Base-by-base conservation (phyloP, 2,329 filamentous ascomycete species). In the Pseudomassariella vexata region DNA sequence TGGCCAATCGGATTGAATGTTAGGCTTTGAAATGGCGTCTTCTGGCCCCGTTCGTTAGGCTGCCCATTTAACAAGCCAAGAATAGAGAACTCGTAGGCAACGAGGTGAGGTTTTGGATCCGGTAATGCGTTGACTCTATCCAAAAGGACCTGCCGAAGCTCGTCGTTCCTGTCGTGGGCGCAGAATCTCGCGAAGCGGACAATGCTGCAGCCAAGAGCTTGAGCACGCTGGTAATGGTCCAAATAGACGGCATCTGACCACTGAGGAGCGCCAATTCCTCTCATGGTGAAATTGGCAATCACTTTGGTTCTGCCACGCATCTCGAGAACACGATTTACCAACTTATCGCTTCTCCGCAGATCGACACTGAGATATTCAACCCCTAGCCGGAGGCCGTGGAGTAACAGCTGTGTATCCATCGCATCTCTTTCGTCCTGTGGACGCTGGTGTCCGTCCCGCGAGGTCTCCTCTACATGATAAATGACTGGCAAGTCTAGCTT, bases 341-440 rank as follows among this genome's bases (percentile, higher is more conserved):
- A 46, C 1, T 57, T 54, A 28, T 73, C 63, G 23, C 63, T 68
- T 21, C 76, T 65, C 20, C 73, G 69, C 11, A 85, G 55, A 48
- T 85, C 78, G 5, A 85, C 57, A 20, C 73, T 76, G 31, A 79
- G 47, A 42, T 77, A 85, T 32, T 83, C 79, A 3, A 81, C 76
- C 2, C 73, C 77, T 26, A 85, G 64, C 10, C 79, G 73, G 15
- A 84, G 57, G 5, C 79, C 80, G 39, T 82, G 75, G 24, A 74
- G 66, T 15, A 82, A 62, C 18, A 83, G 57, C 34, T 71, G 65
- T 10, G 75, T 54, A 45, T 82, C 81, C 32, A 62, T 52, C 6
- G 50, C 30, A 32, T 63, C 52, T 35, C 53, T 59, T 38, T 66
- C 62, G 9, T 59, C 56, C 4, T 47, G 42, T 3, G 55, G 24